Percentiles rank a stretch among this genome's conserved stretches.
Conservation (phyloP, 1,284 basidiomycete genomes). For the Pulchroboletus neoregius region DNA sequence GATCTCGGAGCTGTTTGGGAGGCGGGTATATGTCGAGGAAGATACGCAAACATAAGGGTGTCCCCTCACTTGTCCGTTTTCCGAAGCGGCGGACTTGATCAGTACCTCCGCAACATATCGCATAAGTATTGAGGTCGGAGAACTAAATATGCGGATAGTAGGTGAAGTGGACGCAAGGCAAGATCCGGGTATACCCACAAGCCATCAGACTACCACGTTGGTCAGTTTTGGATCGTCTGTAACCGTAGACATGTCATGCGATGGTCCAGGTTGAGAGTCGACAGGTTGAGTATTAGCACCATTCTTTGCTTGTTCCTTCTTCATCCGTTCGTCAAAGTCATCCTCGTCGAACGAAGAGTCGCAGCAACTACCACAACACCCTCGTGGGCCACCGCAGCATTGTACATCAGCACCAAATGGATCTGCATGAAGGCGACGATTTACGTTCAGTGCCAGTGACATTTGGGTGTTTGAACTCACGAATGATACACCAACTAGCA, state of each 20-base stretch:
- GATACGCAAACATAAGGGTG: no score
- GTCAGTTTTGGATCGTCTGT: slow-evolving; percentile 4
- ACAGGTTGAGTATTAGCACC: slow-evolving; percentile 10
- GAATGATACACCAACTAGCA: slow-evolving; percentile 26
- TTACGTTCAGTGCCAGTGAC: background rate
- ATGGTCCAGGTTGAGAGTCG: slow-evolving; percentile 25
- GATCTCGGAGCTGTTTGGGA: no score
- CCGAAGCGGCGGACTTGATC: no score
- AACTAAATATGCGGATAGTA: background rate
- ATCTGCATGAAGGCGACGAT: slow-evolving; percentile 9
- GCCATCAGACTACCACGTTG: slow-evolving; percentile 4
- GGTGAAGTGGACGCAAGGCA: background rate
- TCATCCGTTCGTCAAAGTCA: slow-evolving; percentile 32
- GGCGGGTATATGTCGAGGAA: no score
- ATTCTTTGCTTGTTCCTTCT: slow-evolving; percentile 19
- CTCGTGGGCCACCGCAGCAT: slow-evolving; percentile 29
- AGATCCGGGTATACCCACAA: background rate
- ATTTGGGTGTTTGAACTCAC: slow-evolving; percentile 16
- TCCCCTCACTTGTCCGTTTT: no score
- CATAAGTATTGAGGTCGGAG: background rate
- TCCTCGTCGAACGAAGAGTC: slow-evolving; percentile 31
- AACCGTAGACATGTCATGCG: slow-evolving; percentile 19
- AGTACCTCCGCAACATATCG: background rate
- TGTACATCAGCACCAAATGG: slow-evolving; percentile 22
- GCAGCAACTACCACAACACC: slow-evolving; percentile 30